Conservation (phyloP, 2,329 filamentous ascomycete genomes). For the Aureobasidium sp. region DNA sequence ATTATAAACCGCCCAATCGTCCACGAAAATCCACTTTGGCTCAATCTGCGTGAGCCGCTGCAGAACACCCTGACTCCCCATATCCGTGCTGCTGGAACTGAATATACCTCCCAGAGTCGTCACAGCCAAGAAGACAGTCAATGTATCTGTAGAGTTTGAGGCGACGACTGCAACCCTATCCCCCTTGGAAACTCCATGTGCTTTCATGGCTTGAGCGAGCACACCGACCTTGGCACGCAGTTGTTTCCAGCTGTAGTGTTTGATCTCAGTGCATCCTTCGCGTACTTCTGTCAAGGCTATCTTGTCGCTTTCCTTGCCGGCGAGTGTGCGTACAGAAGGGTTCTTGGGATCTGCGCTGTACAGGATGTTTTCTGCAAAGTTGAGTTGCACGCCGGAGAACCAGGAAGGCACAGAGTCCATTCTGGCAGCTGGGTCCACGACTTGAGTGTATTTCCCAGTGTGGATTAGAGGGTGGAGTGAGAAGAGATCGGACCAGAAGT, state of each 20-base stretch:
- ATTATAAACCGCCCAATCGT: conserved; percentile 72
- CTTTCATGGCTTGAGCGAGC: conserved; percentile 58
- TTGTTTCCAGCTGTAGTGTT: conserved; percentile 56
- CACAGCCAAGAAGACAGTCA: conserved; percentile 61
- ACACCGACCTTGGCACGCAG: conserved; percentile 50
- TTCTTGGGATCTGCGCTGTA: conserved; percentile 43
- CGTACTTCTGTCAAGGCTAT: conserved; percentile 65
- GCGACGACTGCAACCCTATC: conserved; percentile 69
- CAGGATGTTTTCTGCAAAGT: conserved; percentile 74
- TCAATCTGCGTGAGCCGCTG: conserved; percentile 66
- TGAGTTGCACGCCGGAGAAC: conserved; percentile 67
- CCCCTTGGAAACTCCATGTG: conserved; percentile 56
- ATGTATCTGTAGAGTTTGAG: conserved; percentile 65
- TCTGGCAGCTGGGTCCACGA: conserved; percentile 60
- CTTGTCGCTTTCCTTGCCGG: conserved; percentile 60
- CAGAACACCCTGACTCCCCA: conserved; percentile 69
- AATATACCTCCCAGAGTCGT: conserved; percentile 66
- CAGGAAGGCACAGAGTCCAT: conserved; percentile 66
- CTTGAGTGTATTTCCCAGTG: conserved; percentile 40
- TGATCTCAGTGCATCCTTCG: conserved; percentile 49
- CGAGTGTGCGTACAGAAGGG: conserved; percentile 40
- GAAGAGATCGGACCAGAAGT: conserved; percentile 61
- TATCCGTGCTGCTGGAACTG: conserved; percentile 69
- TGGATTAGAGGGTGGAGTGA: conserved; percentile 52
- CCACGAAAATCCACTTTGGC: conserved; percentile 74